Percentiles rank a stretch among this genome's conserved stretches.
phyloP scores from a whole-genome alignment of 495 filamentous ascomycete species.

The Pyrenula massariospora region DNA sequence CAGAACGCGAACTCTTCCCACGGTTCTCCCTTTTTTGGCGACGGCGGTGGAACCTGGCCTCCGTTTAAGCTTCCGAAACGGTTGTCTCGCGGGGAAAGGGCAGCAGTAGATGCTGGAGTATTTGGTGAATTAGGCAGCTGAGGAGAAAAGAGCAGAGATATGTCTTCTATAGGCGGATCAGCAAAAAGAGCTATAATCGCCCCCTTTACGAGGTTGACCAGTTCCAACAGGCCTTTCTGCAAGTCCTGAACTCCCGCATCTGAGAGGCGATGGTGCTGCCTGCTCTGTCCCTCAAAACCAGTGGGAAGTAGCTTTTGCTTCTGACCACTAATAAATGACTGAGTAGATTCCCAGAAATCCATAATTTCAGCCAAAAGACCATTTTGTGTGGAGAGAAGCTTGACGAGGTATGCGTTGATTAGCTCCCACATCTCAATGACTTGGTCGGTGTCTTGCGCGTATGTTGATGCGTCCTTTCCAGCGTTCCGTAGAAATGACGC shows the following conservation, averaged over 20 bases:
- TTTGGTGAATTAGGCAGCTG: conserved; percentile 58
- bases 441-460: conserved; percentile 54
- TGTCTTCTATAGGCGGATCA: conserved; percentile 82
- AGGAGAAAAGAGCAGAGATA: conserved; percentile 74
- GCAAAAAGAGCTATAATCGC: conserved; percentile 70
- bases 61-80: conserved; percentile 63
- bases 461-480: conserved; percentile 45
- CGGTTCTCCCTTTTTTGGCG: conserved; percentile 60
- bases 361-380: conserved; percentile 82
- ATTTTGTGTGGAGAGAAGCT: conserved; percentile 55
- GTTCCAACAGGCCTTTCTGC: conserved; percentile 64
- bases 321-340: conserved; percentile 81
- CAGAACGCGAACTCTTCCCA: conserved; percentile 97
- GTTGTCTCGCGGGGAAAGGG: conserved; percentile 43
- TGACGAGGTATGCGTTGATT: conserved; percentile 54
- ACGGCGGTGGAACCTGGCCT: conserved; percentile 64
- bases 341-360: conserved; percentile 87
- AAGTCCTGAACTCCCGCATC: conserved; percentile 56
- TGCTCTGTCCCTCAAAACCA: conserved; percentile 75
- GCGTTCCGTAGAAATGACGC: conserved; percentile 64
- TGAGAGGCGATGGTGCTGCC: conserved; percentile 73
- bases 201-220: conserved; percentile 71
- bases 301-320: conserved; percentile 69
- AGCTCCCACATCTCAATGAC: conserved; percentile 86
- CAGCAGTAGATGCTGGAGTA: conserved; percentile 42